Evolutionary conservation across 2,329 filamentous ascomycete species (phyloP).

Genomic region (Pleomassaria siparia): DNA sequence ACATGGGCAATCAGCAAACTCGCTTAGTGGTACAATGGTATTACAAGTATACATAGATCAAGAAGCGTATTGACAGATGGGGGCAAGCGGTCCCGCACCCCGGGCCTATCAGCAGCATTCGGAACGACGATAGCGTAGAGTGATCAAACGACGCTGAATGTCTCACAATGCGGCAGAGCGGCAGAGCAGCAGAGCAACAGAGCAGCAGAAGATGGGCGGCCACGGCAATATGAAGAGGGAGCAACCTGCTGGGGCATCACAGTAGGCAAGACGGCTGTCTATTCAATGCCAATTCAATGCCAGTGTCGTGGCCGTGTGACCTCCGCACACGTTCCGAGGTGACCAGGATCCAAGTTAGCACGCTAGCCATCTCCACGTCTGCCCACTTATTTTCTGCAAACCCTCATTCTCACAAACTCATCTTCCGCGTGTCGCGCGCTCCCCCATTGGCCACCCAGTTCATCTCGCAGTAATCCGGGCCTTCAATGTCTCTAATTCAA

Average conservation of each 20-base stretch:
- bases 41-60: too few relatives aligned
- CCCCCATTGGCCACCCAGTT: constrained; percentile 2
- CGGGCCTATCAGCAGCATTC: neutral
- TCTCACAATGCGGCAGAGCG: too few relatives aligned
- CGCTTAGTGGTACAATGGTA: neutral
- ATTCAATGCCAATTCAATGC: neutral
- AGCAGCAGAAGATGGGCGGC: too few relatives aligned
- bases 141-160: neutral
- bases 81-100: neutral
- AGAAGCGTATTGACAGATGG: neutral
- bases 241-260: too few relatives aligned
- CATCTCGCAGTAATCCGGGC: neutral
- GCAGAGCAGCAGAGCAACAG: too few relatives aligned
- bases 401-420: neutral
- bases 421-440: neutral
- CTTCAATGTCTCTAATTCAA: constrained; percentile 53
- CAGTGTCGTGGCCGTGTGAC: constrained; percentile 1
- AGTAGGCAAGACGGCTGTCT: too few relatives aligned
- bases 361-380: neutral
- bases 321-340: neutral
- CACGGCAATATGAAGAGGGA: too few relatives aligned
- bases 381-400: constrained; percentile 1
- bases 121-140: neutral
- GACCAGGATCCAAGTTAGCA: neutral
- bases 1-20: neutral